Evolutionary conservation across 2,329 filamentous ascomycete genomes (phyloP), one percentile per base, ranked within the genome.

Genomic region (Sclerotinia minor): DNA sequence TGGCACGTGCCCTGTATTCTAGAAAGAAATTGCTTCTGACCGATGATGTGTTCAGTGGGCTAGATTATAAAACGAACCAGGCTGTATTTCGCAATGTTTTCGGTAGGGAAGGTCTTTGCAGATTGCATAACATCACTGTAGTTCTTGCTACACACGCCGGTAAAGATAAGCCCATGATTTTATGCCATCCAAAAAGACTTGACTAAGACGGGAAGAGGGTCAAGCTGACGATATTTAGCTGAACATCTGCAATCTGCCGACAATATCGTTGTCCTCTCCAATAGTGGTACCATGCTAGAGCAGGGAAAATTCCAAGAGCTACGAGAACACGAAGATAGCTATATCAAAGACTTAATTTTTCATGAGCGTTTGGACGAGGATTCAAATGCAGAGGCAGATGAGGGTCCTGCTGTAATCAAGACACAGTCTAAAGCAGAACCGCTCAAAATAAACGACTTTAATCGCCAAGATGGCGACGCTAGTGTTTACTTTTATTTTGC

Each of bases 211-310:
- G 8, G 24, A 26, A 47, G 52, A n/a, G 3, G 35, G 15, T 0
- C 19, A 19, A 35, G 24, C 54, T 67, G 35, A 67, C 32, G 2
- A 52, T 4, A 32, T 17, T 69, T 80, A 60, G 68, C 60, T 26
- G 50, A 60, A 29, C 68, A 57, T 45, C 59, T 67, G 19, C 47
- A 50, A 32, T 67, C 35, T 47, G 76, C 79, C 15, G 81, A 85
- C 52, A 74, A 78, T 21, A 77, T 81, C 49, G 71, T 81, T 17
- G 74, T 75, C 11, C 69, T 81, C 15, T 70, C 53, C 5, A 41
- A 72, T 1, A 68, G 75, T 24, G 78, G 77, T 2, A 68, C 55
- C 3, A 70, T 78, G 38, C 60, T 68, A 0, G 76, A 78, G n/a
- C 75, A 79, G 67, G 80, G 80, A 5, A 73, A 29, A 2, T 60